Evolutionary conservation across 257 asterid species (phyloP).

Genomic region (Paraleonurus japonicus): DNA sequence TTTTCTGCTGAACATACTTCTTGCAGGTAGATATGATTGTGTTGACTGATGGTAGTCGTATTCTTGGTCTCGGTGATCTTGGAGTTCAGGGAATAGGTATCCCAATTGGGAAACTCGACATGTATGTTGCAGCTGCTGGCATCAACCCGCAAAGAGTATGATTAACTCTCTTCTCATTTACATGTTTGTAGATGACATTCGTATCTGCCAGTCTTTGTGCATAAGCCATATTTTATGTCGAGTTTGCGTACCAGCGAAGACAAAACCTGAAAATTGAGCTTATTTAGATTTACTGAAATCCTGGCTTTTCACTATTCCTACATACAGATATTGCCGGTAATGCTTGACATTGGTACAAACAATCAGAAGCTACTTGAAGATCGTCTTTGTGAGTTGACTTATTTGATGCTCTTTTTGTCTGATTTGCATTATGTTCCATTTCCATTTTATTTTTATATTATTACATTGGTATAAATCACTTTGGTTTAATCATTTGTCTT

Average conservation of each 20-base stretch:
- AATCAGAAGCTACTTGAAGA: slow-evolving; percentile 89
- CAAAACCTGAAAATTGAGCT: slow-evolving; percentile 3
- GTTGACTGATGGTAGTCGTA: slow-evolving; percentile 97
- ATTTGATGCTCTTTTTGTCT: slow-evolving; percentile 9
- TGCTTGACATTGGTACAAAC: slow-evolving; percentile 99
- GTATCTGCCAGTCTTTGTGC: slow-evolving; percentile 8
- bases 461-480: background rate
- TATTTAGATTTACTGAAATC: slow-evolving; percentile 4
- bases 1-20: slow-evolving; percentile 22
- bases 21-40: slow-evolving; percentile 99
- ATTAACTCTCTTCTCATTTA: slow-evolving; percentile 21
- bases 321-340: slow-evolving; percentile 86
- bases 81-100: slow-evolving; percentile 99
- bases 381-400: slow-evolving; percentile 81
- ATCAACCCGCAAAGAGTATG: slow-evolving; percentile 97
- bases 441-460: slow-evolving; percentile 19
- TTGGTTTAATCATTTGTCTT: slow-evolving; percentile 2
- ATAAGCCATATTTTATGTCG: background rate
- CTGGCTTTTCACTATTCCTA: slow-evolving; percentile 18
- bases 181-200: slow-evolving; percentile 11
- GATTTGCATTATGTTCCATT: slow-evolving; percentile 10
- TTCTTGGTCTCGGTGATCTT: slow-evolving; percentile 99
- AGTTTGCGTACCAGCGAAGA: slow-evolving; percentile 13
- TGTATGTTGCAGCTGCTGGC: slow-evolving; percentile 99
- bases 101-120: slow-evolving; percentile 97